Evolutionary conservation across 2,329 filamentous ascomycete genomes (phyloP).

Genomic region (Epichloe sylvatica): DNA sequence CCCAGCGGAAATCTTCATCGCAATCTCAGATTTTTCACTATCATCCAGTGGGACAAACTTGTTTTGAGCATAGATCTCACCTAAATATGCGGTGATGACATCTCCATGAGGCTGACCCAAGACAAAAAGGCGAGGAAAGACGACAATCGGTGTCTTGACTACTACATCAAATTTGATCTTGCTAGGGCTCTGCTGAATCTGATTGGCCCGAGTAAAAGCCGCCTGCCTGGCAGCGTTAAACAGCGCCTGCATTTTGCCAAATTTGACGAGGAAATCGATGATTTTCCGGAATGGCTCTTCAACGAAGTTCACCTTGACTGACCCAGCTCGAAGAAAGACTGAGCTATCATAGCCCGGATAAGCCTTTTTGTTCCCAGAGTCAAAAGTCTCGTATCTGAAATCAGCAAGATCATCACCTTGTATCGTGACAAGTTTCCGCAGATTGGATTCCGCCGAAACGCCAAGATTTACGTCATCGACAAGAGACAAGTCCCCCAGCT

Average conservation of each 20-base stretch:
- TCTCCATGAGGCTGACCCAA: conserved; percentile 61
- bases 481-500: conserved; percentile 68
- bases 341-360: conserved; percentile 95
- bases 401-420: conserved; percentile 92
- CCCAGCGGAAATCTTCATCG: conserved; percentile 81
- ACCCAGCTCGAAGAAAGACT: conserved; percentile 79
- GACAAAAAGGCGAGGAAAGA: conserved; percentile 71
- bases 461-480: conserved; percentile 91
- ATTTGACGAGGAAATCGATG: conserved; percentile 94
- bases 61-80: conserved; percentile 95
- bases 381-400: conserved; percentile 95
- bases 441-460: conserved; percentile 62
- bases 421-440: conserved; percentile 83
- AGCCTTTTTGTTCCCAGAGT: conserved; percentile 49
- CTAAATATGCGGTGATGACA: conserved; percentile 79
- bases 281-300: conserved; percentile 98
- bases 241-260: conserved; percentile 98
- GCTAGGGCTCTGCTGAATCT: conserved; percentile 79
- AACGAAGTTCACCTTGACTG: conserved; percentile 91
- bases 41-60: conserved; percentile 78
- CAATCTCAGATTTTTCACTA: conserved; percentile 54
- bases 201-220: conserved; percentile 82
- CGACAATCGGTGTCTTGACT: conserved; percentile 87
- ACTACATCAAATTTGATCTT: conserved; percentile 90
- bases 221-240: conserved; percentile 95